These are phyloP conservation scores for Chernovozyma sophiae-reginae DNA, from an alignment of 1,139 yeast genomes.

Conservation along the genomic window DNA sequence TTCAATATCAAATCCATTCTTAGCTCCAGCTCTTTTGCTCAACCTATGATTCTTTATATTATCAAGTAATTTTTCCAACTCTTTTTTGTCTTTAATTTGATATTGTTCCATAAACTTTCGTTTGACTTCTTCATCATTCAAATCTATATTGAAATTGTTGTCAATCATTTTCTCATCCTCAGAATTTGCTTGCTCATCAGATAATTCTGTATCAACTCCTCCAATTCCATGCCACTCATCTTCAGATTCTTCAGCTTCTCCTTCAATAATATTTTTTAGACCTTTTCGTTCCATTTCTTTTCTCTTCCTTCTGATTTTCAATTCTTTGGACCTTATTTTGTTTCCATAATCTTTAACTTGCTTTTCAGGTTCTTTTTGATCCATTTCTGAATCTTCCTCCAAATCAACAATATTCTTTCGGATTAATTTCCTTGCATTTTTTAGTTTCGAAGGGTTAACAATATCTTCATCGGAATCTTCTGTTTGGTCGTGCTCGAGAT, in stretches of 20 bases:
- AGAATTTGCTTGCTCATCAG: constrained; percentile 60
- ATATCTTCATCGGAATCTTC: constrained; percentile 22
- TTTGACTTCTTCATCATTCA: constrained; percentile 59
- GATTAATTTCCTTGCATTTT: constrained; percentile 21
- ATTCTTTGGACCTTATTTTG: constrained; percentile 36
- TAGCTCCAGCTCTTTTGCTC: constrained; percentile 56
- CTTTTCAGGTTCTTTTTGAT: constrained; percentile 25
- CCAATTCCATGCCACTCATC: constrained; percentile 95
- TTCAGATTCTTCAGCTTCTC: constrained; percentile 94
- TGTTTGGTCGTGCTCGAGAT: not conserved
- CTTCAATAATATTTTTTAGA: constrained; percentile 55
- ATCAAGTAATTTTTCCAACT: constrained; percentile 70
- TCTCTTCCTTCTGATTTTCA: constrained; percentile 35
- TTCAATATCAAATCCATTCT: constrained; percentile 57
- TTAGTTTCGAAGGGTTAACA: constrained; percentile 24
- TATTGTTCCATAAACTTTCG: constrained; percentile 64
- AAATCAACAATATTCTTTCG: constrained; percentile 14
- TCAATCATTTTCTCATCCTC: constrained; percentile 84
- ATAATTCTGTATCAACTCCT: constrained; percentile 70
- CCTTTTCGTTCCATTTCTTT: constrained; percentile 51
- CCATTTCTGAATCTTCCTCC: constrained; percentile 17
- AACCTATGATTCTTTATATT: constrained; percentile 83
- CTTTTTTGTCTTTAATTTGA: constrained; percentile 61
- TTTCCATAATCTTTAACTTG: constrained; percentile 34
- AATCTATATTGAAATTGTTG: constrained; percentile 57